phyloP scores from a whole-genome alignment of 2,329 filamentous ascomycete genomes.

The Aspergillus melleus region DNA sequence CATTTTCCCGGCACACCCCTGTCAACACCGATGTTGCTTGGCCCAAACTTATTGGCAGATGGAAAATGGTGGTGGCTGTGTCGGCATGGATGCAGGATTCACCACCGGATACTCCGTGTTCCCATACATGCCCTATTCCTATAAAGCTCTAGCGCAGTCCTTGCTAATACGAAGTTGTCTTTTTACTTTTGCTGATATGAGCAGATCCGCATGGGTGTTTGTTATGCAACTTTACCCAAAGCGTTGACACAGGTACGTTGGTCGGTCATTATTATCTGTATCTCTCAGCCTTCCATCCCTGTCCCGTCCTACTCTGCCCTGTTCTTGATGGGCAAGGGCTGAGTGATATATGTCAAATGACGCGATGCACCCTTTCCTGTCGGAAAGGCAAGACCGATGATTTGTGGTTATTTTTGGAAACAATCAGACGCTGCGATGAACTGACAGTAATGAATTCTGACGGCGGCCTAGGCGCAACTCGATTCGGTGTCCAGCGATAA shows the following conservation, averaged over 20 bases:
- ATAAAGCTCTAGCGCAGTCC: neutral
- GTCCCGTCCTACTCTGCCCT: neutral
- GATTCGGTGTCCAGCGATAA: neutral
- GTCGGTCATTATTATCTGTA: neutral
- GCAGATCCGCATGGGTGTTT: conserved; percentile 5
- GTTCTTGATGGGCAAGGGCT: neutral
- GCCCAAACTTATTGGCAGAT: neutral
- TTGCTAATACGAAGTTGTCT: neutral
- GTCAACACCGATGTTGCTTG: neutral
- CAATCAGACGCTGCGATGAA: neutral
- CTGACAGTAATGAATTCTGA: neutral
- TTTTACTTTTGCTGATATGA: neutral
- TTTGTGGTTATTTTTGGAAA: neutral
- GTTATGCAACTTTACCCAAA: neutral
- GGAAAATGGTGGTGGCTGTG: neutral
- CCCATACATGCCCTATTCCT: no score
- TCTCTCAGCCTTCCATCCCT: neutral
- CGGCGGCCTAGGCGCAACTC: neutral
- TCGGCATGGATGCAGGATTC: neutral
- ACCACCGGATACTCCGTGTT: no score
- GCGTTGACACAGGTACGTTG: conserved; percentile 3
- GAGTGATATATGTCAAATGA: neutral
- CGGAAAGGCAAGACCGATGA: neutral
- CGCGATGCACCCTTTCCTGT: neutral
- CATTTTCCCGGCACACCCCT: neutral